Conservation (phyloP, 352 stramenopile genomes). For the Hyaloperonospora arabidopsidis region DNA sequence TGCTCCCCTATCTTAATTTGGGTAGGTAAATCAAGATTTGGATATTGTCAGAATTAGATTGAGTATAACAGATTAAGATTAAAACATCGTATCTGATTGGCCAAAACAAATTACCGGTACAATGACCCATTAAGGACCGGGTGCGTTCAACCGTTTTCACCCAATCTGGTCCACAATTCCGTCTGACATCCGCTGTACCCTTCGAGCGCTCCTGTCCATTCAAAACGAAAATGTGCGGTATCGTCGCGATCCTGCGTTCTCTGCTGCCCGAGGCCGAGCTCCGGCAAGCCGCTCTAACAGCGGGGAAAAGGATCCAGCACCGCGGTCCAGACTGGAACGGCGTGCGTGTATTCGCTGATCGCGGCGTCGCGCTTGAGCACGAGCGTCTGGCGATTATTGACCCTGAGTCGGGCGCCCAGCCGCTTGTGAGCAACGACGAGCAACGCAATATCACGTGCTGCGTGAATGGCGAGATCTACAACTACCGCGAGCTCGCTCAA, state of each 20-base stretch:
- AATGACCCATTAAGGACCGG: too few relatives aligned
- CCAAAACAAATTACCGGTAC: too few relatives aligned
- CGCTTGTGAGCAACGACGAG: conserved; percentile 82
- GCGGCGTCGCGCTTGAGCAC: conserved; percentile 90
- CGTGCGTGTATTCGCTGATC: conserved; percentile 69
- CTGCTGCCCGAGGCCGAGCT: conserved; percentile 90
- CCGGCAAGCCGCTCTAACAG: conserved; percentile 90
- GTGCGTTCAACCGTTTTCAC: too few relatives aligned
- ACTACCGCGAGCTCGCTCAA: conserved; percentile 94
- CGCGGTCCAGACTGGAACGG: conserved; percentile 95
- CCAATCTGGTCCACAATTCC: too few relatives aligned
- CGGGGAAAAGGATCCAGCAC: conserved; percentile 93
- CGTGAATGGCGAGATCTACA: conserved; percentile 99
- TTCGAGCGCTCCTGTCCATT: too few relatives aligned
- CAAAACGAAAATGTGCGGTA: conserved; percentile 90
- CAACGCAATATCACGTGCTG: conserved; percentile 87
- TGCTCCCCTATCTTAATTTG: too few relatives aligned
- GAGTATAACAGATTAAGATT: too few relatives aligned
- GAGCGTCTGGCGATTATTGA: conserved; percentile 98
- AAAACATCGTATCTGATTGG: too few relatives aligned
- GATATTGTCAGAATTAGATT: too few relatives aligned
- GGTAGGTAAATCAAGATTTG: too few relatives aligned
- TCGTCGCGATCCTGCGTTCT: conserved; percentile 96
- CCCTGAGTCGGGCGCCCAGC: conserved; percentile 92
- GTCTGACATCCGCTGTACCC: too few relatives aligned